Conservation (phyloP, 345 rosid genomes). For the Moricandia arvensis region DNA sequence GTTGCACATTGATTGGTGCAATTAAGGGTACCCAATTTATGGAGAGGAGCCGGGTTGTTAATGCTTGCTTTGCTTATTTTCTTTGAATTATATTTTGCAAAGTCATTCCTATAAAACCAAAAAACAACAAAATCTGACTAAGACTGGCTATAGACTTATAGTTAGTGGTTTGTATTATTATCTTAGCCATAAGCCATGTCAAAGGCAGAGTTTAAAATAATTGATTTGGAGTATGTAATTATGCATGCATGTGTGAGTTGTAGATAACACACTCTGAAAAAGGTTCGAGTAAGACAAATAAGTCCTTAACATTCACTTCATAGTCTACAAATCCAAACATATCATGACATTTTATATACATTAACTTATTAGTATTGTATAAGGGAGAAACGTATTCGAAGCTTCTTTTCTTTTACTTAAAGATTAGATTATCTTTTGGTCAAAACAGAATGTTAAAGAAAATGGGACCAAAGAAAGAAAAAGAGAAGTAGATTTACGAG, state of each 20-base stretch:
- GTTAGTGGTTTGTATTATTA: not conserved
- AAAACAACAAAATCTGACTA: not conserved
- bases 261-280: not conserved
- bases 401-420: conserved; percentile 19
- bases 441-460: conserved; percentile 8
- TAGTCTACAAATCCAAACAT: not conserved
- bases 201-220: too few relatives aligned
- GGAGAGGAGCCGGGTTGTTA: conserved; percentile 22
- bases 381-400: conserved; percentile 17
- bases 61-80: conserved; percentile 26
- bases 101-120: not conserved
- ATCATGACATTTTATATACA: not conserved
- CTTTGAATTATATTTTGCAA: not conserved
- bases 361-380: not conserved
- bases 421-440: conserved; percentile 4
- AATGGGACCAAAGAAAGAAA: conserved; percentile 34
- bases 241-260: not conserved
- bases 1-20: conserved; percentile 36
- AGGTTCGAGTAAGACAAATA: not conserved
- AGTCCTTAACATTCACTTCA: not conserved
- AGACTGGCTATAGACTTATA: not conserved
- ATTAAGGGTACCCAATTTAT: conserved; percentile 33
- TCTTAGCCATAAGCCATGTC: not conserved
- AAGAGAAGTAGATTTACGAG: conserved; percentile 29
- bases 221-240: too few relatives aligned